Evolutionary conservation across 1,284 basidiomycete species (phyloP).

Genomic region (Thelephora terrestris): DNA sequence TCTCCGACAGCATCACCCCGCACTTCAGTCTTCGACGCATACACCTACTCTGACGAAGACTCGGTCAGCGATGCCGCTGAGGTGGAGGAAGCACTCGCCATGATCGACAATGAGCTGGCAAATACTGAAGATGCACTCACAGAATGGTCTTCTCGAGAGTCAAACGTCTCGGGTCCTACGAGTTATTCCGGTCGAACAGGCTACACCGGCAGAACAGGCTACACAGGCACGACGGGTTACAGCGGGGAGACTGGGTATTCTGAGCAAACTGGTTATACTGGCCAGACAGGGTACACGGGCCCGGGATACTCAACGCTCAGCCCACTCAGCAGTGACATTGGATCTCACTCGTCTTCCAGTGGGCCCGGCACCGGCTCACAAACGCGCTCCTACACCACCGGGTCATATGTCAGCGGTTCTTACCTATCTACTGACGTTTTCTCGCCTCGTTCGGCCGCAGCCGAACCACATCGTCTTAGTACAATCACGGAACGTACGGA

Average conservation of each 20-base stretch:
- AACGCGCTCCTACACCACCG: neutral
- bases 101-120: conserved; percentile 54
- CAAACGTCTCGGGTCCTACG: neutral
- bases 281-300: no score
- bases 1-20: conserved; percentile 27
- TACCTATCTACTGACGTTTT: conserved; percentile 9
- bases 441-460: conserved; percentile 12
- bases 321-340: no score
- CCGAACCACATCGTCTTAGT: conserved; percentile 19
- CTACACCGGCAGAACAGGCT: no score
- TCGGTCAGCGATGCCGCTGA: conserved; percentile 39
- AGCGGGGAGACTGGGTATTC: no score
- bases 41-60: conserved; percentile 33
- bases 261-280: no score
- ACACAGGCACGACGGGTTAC: no score
- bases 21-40: conserved; percentile 21
- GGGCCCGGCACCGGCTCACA: neutral
- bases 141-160: conserved; percentile 34
- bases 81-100: conserved; percentile 56
- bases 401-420: neutral
- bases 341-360: neutral
- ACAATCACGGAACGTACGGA: conserved; percentile 33
- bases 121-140: conserved; percentile 49
- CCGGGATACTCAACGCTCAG: no score
- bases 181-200: no score